Conservation (phyloP, 208 protist genomes). For the Angomonas ambiguus region DNA sequence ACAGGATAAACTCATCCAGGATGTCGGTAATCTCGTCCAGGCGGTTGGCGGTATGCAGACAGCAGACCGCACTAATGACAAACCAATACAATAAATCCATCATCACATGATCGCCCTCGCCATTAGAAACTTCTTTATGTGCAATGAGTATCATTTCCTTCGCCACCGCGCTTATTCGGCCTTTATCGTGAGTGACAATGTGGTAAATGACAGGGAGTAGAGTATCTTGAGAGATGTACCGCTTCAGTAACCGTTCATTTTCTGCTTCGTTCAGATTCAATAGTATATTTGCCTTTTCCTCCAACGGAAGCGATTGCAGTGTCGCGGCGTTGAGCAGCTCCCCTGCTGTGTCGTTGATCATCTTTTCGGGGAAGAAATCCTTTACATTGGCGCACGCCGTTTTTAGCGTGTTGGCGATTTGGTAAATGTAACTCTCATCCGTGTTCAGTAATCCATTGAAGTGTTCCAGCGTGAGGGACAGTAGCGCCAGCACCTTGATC, state of each 20-base stretch:
- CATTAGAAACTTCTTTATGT: constrained; percentile 23
- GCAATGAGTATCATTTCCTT: constrained; percentile 26
- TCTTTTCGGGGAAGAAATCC: constrained; percentile 47
- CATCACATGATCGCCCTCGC: constrained; percentile 18
- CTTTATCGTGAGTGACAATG: constrained; percentile 27
- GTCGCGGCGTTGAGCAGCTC: constrained; percentile 42
- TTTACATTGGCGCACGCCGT: constrained; percentile 47
- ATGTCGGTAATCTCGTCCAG: constrained; percentile 6
- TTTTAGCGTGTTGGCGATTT: constrained; percentile 55
- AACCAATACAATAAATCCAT: constrained; percentile 67
- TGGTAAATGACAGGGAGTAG: constrained; percentile 40
- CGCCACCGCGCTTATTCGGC: constrained; percentile 19
- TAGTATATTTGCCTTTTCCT: constrained; percentile 58
- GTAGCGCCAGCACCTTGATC: constrained; percentile 53
- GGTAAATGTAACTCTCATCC: constrained; percentile 43
- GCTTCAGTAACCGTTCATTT: constrained; percentile 18
- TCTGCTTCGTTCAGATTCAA: constrained; percentile 38
- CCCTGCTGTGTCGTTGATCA: constrained; percentile 34
- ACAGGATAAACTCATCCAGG: constrained; percentile 4
- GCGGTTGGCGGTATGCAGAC: constrained; percentile 15
- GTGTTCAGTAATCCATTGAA: constrained; percentile 44
- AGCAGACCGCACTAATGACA: constrained; percentile 45
- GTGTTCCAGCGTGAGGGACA: constrained; percentile 57
- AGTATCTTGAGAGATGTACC: constrained; percentile 36
- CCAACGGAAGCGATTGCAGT: constrained; percentile 44